Percentiles rank a stretch among this genome's conserved stretches.
Conservation (phyloP, 2,329 filamentous ascomycete genomes). For the Gaeumannomyces sp. region DNA sequence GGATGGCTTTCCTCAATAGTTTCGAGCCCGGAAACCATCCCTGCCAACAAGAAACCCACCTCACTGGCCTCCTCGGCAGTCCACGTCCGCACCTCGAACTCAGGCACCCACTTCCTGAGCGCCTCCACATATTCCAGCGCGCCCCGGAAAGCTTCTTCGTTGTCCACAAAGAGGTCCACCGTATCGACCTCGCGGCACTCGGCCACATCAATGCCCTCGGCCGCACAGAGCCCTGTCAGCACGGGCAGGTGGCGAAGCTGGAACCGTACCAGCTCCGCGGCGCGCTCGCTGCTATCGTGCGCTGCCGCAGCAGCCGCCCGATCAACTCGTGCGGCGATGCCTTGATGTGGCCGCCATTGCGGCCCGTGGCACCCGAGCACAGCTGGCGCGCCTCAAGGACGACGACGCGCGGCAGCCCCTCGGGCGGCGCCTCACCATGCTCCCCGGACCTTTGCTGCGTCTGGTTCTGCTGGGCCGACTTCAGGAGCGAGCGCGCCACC, state of each 20-base stretch:
- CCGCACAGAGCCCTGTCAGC: slow-evolving; percentile 31
- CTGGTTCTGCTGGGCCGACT: no score
- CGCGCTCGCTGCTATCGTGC: slow-evolving; percentile 20
- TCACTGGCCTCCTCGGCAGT: slow-evolving; percentile 26
- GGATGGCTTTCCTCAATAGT: no score
- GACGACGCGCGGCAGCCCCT: no score
- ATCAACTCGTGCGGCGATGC: no score
- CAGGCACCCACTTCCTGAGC: slow-evolving; percentile 33
- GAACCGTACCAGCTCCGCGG: slow-evolving; percentile 36
- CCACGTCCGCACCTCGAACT: slow-evolving; percentile 30
- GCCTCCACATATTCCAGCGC: slow-evolving; percentile 26
- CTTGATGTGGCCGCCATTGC: no score
- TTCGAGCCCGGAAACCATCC: slow-evolving; percentile 7
- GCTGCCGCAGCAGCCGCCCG: no score
- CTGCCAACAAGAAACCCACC: slow-evolving; percentile 20
- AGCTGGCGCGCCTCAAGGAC: no score
- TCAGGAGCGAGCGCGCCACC: no score
- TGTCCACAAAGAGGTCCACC: slow-evolving; percentile 38
- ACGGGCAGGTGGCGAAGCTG: slow-evolving; percentile 35
- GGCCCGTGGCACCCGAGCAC: no score
- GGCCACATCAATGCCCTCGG: slow-evolving; percentile 25
- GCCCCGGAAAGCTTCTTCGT: slow-evolving; percentile 25
- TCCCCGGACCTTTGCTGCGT: no score
- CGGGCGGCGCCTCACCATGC: no score
- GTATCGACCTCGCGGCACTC: slow-evolving; percentile 41